Conservation (phyloP, 176 grass and related monocot species). For the maize (Zea mays) region Zm-B73-REFERENCE-NAM-5.0 NC_050096.1:151490501-151491000, state of each 20-base stretch:
- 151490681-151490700: background rate
- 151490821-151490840: too few species aligned
- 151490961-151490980: too few species aligned
- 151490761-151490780: too few species aligned
- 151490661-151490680: background rate
- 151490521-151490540: background rate
- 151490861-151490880: too few species aligned
- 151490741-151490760: constrained; percentile 5
- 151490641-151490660: constrained; percentile 30
- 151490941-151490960: too few species aligned
- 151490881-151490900: too few species aligned
- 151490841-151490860: too few species aligned
- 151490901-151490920: too few species aligned
- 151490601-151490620: background rate
- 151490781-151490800: too few species aligned
- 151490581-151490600: background rate
- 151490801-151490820: too few species aligned
- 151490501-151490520: constrained; percentile 15
- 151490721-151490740: constrained; percentile 3
- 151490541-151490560: constrained; percentile 21
- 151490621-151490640: constrained; percentile 12
- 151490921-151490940: too few species aligned
- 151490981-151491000: too few species aligned
- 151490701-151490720: background rate
- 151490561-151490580: background rate